Conservation (phyloP, 345 rosid species). For the Chamaenerion angustifolium region DNA sequence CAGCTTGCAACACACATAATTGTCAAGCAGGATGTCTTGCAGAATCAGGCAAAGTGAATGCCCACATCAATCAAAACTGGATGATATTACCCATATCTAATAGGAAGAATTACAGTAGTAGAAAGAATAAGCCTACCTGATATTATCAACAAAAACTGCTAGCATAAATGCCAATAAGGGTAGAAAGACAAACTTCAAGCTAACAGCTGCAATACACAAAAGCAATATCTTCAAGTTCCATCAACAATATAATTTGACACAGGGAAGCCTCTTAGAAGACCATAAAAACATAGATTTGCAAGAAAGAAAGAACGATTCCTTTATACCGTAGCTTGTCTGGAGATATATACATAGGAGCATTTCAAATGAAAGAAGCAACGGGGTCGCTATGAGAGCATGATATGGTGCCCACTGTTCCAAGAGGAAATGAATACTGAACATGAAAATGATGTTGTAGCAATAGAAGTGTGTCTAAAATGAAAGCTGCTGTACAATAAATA, state of each 20-base stretch:
- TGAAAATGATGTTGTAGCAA: not conserved
- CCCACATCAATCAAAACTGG: too few species aligned
- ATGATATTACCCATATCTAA: not conserved
- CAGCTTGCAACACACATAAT: too few species aligned
- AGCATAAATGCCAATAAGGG: slow-evolving; percentile 64
- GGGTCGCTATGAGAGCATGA: slow-evolving; percentile 62
- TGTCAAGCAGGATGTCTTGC: too few species aligned
- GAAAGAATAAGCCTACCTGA: slow-evolving; percentile 43
- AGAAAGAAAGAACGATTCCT: not conserved
- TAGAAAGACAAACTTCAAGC: slow-evolving; percentile 68
- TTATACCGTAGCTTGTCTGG: slow-evolving; percentile 45
- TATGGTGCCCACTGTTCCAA: slow-evolving; percentile 83
- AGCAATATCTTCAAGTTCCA: not conserved
- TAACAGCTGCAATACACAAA: slow-evolving; percentile 43
- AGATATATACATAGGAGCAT: slow-evolving; percentile 69
- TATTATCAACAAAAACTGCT: slow-evolving; percentile 66
- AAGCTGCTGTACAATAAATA: not conserved
- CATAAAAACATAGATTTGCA: not conserved
- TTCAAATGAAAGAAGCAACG: slow-evolving; percentile 78
- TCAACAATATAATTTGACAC: not conserved
- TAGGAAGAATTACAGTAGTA: not conserved
- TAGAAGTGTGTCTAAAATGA: too few species aligned
- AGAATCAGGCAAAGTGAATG: too few species aligned
- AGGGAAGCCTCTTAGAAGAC: not conserved
- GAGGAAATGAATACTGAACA: slow-evolving; percentile 4